Evolutionary conservation across 1,139 yeast species (phyloP), one percentile per base, ranked within the genome.

Genomic region (Taphrina populina): DNA sequence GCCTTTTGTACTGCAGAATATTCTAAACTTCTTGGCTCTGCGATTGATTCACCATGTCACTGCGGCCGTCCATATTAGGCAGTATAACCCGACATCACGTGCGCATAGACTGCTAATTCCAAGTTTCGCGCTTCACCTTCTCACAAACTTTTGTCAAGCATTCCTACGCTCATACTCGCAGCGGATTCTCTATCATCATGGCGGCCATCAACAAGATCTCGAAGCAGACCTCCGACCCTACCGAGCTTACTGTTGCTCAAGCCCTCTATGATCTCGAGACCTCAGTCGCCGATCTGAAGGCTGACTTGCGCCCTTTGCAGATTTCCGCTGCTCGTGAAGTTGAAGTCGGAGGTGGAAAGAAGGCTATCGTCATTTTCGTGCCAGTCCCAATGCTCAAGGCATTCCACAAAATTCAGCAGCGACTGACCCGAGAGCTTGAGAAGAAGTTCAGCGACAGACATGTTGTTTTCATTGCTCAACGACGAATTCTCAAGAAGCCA

Each of bases 401-500:
- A 68, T 90, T 87, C 94, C 96, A 92, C 88, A 88, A 84, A 81
- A 95, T 88, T 70, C 98, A 92, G 82, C 71, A 68, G 65, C 71
- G 76, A 81, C 84, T 92, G 76, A 88, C 96, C 80, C 92, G 98
- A 81, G 98, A 92, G 82, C 87, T 92, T 76, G 98, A 92, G 81
- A 92, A 92, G 95, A 92, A 92, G 81, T 92, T 92, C 90, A 95
- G 96, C 74, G 98, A 92, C 83, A 88, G 96, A 78, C 97, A 92
- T 77, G 96, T 92, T 77, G 94, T 92, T 70, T 88, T 92, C 87
- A 83, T 92, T 73, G 98, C 97, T 73, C 97, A 92, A 82, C 88
- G 98, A 83, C 90, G 96, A 82, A 92, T 92, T 80, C 83, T 94
- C 75, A 96, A 97, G 81, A 90, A 88, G 83, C 83, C 88, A 69